phyloP scores from a whole-genome alignment of 1,284 basidiomycete species.

The Cutaneotrichosporon sp. region DNA sequence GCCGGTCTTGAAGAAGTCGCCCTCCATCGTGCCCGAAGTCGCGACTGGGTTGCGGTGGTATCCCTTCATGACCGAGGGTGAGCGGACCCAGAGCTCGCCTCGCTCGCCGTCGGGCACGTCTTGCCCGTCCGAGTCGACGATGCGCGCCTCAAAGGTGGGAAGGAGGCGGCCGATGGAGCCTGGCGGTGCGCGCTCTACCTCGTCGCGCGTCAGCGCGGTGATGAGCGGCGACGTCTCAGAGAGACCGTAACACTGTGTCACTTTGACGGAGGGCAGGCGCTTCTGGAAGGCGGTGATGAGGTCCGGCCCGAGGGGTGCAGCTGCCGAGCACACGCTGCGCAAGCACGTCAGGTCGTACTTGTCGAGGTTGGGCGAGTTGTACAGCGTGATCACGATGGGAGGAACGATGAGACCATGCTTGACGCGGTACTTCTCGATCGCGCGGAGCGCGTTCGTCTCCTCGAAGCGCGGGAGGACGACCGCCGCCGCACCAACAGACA shows the following conservation, averaged over 20 bases:
- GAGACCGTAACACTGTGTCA: slow-evolving; percentile 52
- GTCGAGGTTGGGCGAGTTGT: slow-evolving; percentile 59
- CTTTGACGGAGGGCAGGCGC: slow-evolving; percentile 21
- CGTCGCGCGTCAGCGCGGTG: slow-evolving; percentile 35
- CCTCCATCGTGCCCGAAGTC: slow-evolving; percentile 25
- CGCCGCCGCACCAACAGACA: slow-evolving; percentile 61
- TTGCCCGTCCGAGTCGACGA: slow-evolving; percentile 59
- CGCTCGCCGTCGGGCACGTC: slow-evolving; percentile 58
- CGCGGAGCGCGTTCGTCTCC: slow-evolving; percentile 59
- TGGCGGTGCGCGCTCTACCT: neutral
- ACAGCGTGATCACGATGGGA: slow-evolving; percentile 66
- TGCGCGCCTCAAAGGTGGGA: slow-evolving; percentile 71
- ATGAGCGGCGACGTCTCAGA: slow-evolving; percentile 55
- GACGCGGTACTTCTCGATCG: slow-evolving; percentile 68
- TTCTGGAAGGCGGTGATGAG: slow-evolving; percentile 33
- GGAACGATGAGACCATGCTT: slow-evolving; percentile 72
- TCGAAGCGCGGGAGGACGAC: slow-evolving; percentile 69
- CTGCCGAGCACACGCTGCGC: slow-evolving; percentile 67
- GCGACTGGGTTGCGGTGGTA: slow-evolving; percentile 16
- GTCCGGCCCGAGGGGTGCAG: slow-evolving; percentile 68
- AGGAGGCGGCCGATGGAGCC: slow-evolving; percentile 66
- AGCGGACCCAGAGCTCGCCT: slow-evolving; percentile 78
- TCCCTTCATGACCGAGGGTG: slow-evolving; percentile 59
- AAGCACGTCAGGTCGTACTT: slow-evolving; percentile 69
- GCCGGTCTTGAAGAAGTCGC: slow-evolving; percentile 78